Percentiles rank a stretch among this genome's conserved stretches.
phyloP scores from a whole-genome alignment of 768 basidiomycete species.

The Clitopilus hobsonii region DNA sequence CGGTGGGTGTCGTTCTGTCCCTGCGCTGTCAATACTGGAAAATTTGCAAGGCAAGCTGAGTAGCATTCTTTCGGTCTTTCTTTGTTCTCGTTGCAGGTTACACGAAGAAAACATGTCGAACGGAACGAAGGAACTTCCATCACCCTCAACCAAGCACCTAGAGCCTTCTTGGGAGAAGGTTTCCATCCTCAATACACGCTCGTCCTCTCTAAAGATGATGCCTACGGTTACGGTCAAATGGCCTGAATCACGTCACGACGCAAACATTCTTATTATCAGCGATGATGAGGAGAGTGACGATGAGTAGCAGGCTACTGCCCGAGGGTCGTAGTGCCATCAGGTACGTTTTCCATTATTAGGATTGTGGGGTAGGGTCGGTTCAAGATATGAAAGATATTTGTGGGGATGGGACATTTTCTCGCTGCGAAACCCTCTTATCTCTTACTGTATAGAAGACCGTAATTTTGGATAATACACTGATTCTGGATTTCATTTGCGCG shows the following conservation, averaged over 20 bases:
- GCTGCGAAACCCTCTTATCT: too few relatives aligned
- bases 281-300: slow-evolving; percentile 19
- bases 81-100: slow-evolving; percentile 23
- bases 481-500: too few relatives aligned
- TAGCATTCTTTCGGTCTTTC: slow-evolving; percentile 12
- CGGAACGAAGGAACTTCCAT: background rate
- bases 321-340: background rate
- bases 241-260: slow-evolving; percentile 39
- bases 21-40: slow-evolving; percentile 9
- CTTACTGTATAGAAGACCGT: background rate
- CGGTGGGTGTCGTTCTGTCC: slow-evolving; percentile 39
- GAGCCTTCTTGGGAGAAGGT: background rate
- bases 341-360: slow-evolving; percentile 4
- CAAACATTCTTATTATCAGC: slow-evolving; percentile 43
- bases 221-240: slow-evolving; percentile 28
- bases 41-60: slow-evolving; percentile 14
- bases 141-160: background rate
- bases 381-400: too few relatives aligned
- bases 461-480: background rate
- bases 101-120: slow-evolving; percentile 26
- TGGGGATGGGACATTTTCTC: too few relatives aligned
- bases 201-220: slow-evolving; percentile 6
- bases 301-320: slow-evolving; percentile 3
- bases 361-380: background rate
- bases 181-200: background rate